Evolutionary conservation across 306 rosid genomes (phyloP).

Genomic region (Pueraria montana): DNA sequence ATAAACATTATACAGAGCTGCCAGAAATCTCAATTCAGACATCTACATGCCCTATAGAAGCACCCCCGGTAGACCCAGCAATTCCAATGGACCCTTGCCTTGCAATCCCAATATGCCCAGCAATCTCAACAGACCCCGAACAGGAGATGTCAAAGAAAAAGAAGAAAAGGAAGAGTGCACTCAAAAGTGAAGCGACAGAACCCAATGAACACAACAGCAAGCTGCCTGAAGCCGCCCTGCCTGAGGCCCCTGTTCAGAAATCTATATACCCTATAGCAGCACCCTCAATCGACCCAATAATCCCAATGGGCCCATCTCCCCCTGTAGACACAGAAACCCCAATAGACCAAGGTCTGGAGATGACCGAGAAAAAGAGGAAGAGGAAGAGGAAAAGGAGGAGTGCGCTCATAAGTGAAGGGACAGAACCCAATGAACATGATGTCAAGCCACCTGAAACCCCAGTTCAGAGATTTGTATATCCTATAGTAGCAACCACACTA

Average conservation of each 20-base stretch:
- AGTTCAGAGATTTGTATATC: background rate
- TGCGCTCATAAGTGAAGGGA: background rate
- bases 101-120: slow-evolving; percentile 36
- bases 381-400: background rate
- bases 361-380: background rate
- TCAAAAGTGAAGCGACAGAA: slow-evolving; percentile 5
- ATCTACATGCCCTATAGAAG: background rate
- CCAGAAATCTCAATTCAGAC: slow-evolving; percentile 4
- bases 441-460: slow-evolving; percentile 21
- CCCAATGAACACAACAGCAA: background rate
- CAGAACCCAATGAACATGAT: background rate
- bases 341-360: slow-evolving; percentile 7
- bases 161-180: background rate
- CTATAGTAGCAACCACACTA: slow-evolving; percentile 10
- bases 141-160: slow-evolving; percentile 6
- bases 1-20: background rate
- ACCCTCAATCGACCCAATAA: background rate
- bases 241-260: background rate
- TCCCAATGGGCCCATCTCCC: background rate
- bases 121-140: slow-evolving; percentile 22
- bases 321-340: background rate
- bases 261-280: background rate
- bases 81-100: slow-evolving; percentile 39
- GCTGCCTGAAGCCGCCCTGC: background rate
- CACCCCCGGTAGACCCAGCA: slow-evolving; percentile 5